Evolutionary conservation across 352 stramenopile genomes (phyloP).

Genomic region (Globisporangium sylvaticum): DNA sequence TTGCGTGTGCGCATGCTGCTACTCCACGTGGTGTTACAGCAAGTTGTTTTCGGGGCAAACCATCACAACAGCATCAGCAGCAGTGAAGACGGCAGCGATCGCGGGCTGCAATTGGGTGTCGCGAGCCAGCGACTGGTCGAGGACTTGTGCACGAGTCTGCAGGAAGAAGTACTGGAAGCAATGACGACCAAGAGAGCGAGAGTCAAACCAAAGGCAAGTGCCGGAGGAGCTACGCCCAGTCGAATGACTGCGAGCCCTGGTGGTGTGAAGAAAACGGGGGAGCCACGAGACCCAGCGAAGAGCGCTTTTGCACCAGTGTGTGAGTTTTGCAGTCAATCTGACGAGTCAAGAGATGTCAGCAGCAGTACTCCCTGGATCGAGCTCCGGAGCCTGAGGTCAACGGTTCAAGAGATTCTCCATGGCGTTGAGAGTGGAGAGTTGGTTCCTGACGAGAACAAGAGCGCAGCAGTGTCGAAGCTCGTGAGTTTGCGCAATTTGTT

Average conservation of each 20-base stretch:
- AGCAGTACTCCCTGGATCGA: slow-evolving; percentile 2
- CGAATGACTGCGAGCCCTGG: not conserved
- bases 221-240: not conserved
- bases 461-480: not conserved
- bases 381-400: not conserved
- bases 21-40: slow-evolving; percentile 10
- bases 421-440: not conserved
- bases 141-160: slow-evolving; percentile 34
- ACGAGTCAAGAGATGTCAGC: not conserved
- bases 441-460: not conserved
- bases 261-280: not conserved
- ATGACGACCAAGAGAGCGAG: slow-evolving; percentile 17
- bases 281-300: not conserved
- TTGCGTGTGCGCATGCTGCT: slow-evolving; percentile 21
- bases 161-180: slow-evolving; percentile 34
- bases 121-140: slow-evolving; percentile 26
- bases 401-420: not conserved
- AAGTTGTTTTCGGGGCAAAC: not conserved
- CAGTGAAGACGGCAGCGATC: not conserved
- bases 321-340: slow-evolving; percentile 5
- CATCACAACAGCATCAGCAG: not conserved
- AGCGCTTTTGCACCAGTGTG: slow-evolving; percentile 1
- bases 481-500: slow-evolving; percentile 9
- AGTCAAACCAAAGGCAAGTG: not conserved
- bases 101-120: not conserved